A percentile compares a stretch with the other conserved stretches of the same genome.
These are phyloP conservation scores for Naumovozyma dairenensis DNA, from an alignment of 805 yeast species.

Conservation along the genomic window DNA sequence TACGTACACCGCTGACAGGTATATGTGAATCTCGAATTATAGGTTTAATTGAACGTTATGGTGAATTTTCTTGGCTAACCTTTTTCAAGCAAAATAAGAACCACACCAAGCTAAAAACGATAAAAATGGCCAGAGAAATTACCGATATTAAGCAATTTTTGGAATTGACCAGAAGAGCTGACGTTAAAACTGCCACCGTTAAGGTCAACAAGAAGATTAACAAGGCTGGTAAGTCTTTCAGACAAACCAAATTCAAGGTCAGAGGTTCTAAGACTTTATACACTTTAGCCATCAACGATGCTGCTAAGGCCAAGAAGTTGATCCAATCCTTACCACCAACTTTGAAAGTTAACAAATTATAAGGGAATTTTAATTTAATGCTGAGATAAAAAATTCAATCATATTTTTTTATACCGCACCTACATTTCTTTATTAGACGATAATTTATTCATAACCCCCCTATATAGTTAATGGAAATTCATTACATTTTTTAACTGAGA, in stretches of 20 bases:
- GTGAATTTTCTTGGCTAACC: no score
- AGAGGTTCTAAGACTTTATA: constrained; percentile 92
- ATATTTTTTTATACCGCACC: background rate
- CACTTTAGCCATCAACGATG: constrained; percentile 92
- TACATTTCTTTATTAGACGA: background rate
- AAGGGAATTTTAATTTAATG: constrained; percentile 16
- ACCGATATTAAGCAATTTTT: constrained; percentile 96
- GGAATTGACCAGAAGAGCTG: constrained; percentile 93
- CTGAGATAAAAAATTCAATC: background rate
- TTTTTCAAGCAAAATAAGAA: no score
- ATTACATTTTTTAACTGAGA: no score
- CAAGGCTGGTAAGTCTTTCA: constrained; percentile 73
- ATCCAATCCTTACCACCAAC: constrained; percentile 96
- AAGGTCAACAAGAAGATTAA: constrained; percentile 82
- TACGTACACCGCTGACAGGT: no score
- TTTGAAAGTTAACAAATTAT: constrained; percentile 53
- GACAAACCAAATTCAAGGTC: constrained; percentile 97
- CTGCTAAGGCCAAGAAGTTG: constrained; percentile 94
- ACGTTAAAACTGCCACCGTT: constrained; percentile 86
- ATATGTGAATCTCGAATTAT: no score
- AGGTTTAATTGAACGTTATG: no score
- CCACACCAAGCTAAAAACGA: no score
- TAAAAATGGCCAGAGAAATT: constrained; percentile 53
- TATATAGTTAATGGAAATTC: background rate
- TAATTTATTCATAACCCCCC: background rate